Evolutionary conservation across 768 basidiomycete genomes (phyloP).

Genomic region (Pisolithus microcarpus): DNA sequence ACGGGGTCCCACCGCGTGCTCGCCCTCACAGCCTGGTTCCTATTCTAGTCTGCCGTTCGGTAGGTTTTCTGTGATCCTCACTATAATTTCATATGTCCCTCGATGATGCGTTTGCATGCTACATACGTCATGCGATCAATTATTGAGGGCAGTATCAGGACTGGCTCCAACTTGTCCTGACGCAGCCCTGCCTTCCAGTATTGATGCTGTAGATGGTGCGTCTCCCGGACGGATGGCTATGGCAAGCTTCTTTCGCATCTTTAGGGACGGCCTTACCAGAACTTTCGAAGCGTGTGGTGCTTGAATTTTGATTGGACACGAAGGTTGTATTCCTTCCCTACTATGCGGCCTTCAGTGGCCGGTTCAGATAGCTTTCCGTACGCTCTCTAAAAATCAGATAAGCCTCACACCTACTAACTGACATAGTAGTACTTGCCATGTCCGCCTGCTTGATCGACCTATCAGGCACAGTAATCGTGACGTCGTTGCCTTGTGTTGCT

Average conservation of each 20-base stretch:
- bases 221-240: not conserved
- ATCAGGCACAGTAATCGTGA: not conserved
- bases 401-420: not conserved
- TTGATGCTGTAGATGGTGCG: not conserved
- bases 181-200: not conserved
- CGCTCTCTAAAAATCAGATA: not conserved
- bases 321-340: not conserved
- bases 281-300: not conserved
- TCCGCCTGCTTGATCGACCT: not conserved
- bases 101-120: not conserved
- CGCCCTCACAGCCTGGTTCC: not conserved
- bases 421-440: not conserved
- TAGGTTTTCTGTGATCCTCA: not conserved
- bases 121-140: not conserved
- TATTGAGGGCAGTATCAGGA: not conserved
- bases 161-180: not conserved
- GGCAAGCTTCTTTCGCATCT: not conserved
- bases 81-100: not conserved
- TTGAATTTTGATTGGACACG: not conserved
- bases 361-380: not conserved
- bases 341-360: not conserved
- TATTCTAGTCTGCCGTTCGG: not conserved
- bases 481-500: not conserved
- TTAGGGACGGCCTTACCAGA: not conserved
- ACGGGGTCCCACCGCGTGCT: conserved; percentile 1